Evolutionary conservation across 768 basidiomycete genomes (phyloP).

Genomic region (Calocybe gangraenosa): DNA sequence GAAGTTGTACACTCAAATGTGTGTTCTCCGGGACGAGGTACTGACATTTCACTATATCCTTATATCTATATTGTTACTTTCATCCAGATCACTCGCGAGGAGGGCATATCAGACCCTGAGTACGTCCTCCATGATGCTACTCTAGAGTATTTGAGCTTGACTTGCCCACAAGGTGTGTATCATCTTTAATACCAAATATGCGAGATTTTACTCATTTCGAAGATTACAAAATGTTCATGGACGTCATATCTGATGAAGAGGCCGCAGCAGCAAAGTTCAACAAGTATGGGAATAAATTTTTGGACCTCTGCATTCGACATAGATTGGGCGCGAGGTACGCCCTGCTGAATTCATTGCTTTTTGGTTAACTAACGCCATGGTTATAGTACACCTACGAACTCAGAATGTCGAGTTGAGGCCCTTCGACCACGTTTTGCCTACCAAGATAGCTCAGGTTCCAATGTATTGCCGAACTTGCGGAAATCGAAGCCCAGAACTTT

Average conservation of each 20-base stretch:
- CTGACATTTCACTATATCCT: constrained; percentile 11
- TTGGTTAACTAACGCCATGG: background rate
- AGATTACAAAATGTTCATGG: constrained; percentile 36
- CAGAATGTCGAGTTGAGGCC: constrained; percentile 15
- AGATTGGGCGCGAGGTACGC: constrained; percentile 17
- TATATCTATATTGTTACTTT: background rate
- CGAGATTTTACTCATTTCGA: background rate
- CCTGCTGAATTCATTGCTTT: background rate
- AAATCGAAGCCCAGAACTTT: too few relatives aligned
- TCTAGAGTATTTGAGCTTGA: constrained; percentile 32
- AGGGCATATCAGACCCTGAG: constrained; percentile 21
- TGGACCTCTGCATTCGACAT: constrained; percentile 32
- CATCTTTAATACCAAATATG: background rate
- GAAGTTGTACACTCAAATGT: constrained; percentile 22
- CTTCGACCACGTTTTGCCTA: constrained; percentile 31
- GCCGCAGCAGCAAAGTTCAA: constrained; percentile 35
- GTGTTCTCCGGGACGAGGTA: constrained; percentile 19
- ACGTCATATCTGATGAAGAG: constrained; percentile 35
- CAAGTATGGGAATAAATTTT: constrained; percentile 32
- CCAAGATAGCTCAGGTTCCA: too few relatives aligned
- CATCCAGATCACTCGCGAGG: constrained; percentile 24
- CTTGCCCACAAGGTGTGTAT: constrained; percentile 36
- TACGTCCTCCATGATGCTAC: constrained; percentile 32
- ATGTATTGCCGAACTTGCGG: too few relatives aligned
- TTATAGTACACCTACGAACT: background rate